These are phyloP conservation scores for Typha latifolia DNA, from an alignment of 176 grass and related monocot genomes.

Conservation along the genomic window DNA sequence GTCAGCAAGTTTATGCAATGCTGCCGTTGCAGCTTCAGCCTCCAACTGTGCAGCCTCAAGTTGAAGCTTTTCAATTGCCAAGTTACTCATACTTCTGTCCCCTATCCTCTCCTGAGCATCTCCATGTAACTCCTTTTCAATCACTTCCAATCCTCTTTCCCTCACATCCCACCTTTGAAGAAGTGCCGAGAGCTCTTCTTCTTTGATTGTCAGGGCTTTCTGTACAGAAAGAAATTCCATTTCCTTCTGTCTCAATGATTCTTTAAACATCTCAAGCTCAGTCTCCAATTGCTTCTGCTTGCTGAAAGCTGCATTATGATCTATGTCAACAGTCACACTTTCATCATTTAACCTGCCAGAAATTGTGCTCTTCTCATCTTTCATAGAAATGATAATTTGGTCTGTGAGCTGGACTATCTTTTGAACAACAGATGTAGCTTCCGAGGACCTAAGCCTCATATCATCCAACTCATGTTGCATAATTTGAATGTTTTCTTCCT, in stretches of 20 bases:
- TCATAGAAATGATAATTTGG: slow-evolving; percentile 37
- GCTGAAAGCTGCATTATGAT: slow-evolving; percentile 31
- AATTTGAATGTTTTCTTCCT: slow-evolving; percentile 28
- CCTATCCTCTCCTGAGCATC: slow-evolving; percentile 19
- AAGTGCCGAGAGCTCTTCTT: slow-evolving; percentile 41
- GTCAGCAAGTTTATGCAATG: slow-evolving; percentile 30
- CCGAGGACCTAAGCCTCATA: slow-evolving; percentile 28
- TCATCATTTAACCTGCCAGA: slow-evolving; percentile 34
- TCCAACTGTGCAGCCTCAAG: slow-evolving; percentile 25
- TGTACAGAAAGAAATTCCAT: slow-evolving; percentile 30
- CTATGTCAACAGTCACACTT: slow-evolving; percentile 26
- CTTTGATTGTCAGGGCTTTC: slow-evolving; percentile 35
- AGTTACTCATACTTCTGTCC: slow-evolving; percentile 2
- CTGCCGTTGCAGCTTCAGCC: slow-evolving; percentile 35
- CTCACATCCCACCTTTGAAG: slow-evolving; percentile 22
- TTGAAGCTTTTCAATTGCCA: slow-evolving; percentile 13
- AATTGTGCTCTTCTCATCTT: slow-evolving; percentile 31
- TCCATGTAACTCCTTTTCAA: slow-evolving; percentile 20
- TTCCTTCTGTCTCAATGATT: slow-evolving; percentile 42
- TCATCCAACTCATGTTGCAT: slow-evolving; percentile 40
- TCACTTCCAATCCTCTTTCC: slow-evolving; percentile 33
- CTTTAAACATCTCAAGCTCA: slow-evolving; percentile 43
- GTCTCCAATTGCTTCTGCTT: slow-evolving; percentile 49
- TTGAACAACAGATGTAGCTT: slow-evolving; percentile 44
- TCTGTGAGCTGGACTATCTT: slow-evolving; percentile 48